Base-by-base conservation (phyloP, 768 basidiomycete species). In the Naganishia antarctica region DNA sequence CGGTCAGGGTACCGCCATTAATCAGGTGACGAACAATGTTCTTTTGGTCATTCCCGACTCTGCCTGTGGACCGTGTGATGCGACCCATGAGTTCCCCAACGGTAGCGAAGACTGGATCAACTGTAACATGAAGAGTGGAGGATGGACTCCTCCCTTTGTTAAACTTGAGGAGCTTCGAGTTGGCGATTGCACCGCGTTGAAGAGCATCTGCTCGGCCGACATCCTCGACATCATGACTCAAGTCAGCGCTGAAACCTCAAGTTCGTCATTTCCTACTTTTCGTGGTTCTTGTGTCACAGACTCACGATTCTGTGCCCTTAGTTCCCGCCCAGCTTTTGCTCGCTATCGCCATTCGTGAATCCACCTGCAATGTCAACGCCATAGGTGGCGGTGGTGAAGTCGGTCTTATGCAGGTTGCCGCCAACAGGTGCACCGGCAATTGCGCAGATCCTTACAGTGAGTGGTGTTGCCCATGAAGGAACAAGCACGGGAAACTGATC, bases 281-380 rank as follows among this genome's bases (percentile, higher is more conserved):
- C n/a, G n/a, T n/a, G n/a, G n/a, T n/a, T n/a, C n/a, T n/a, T n/a
- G n/a, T n/a, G n/a, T 51, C 26, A 44, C 37, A 37, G 48, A 51
- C 45, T 26, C 41, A 31, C 25, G n/a, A n/a, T 21, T 29, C 37
- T 47, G 9, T 2, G 13, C 6, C n/a, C 32, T 29, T 58, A 68
- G 82, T 91, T 29, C 87, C 87, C 28, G 74, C 89, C 9, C 88
- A 91, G 73, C 79, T 93, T 67, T 76, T 93, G 41, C 90, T 90
- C 2, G 82, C 90, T 0, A 87, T 94, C 69, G 90, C 90, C 29
- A 87, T 94, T 85, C 90, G 92, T 74, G 91, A 94, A 75, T 84
- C 83, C 34, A 80, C 80, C 40, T 94, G 91, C 81, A 85, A 87
- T 68, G 82, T 86, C 2, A 64, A 78, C 18, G 83, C 82, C 6